These are phyloP conservation scores for Cucurbita moschata DNA, from an alignment of 306 rosid species.

Conservation along the genomic window DNA sequence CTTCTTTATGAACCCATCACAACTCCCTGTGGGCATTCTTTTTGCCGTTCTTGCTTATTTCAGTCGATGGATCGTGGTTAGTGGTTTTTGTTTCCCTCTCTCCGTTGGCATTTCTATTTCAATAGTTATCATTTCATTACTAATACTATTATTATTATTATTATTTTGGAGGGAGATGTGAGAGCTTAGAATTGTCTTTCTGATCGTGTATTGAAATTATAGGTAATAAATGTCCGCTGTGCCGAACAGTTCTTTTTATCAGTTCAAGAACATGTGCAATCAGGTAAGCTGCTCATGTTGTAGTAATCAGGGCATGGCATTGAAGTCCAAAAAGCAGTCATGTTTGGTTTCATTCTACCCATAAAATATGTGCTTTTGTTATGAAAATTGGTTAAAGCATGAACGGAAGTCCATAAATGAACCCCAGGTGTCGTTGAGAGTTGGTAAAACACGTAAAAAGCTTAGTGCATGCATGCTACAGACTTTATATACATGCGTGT, in stretches of 20 bases:
- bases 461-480: not conserved
- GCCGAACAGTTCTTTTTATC: conserved; percentile 90
- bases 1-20: conserved; percentile 77
- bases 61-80: conserved; percentile 90
- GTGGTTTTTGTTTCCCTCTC: conserved; percentile 19
- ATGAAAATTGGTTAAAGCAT: not conserved
- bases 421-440: not conserved
- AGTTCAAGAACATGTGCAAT: conserved; percentile 72
- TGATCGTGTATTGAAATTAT: conserved; percentile 24
- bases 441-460: not conserved
- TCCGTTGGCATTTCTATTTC: conserved; percentile 3
- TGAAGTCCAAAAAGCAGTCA: not conserved
- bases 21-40: conserved; percentile 97
- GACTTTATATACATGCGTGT: not conserved
- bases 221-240: conserved; percentile 98
- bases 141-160: not conserved
- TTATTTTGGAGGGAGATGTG: not conserved
- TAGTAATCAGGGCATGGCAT: not conserved
- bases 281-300: conserved; percentile 41
- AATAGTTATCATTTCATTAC: not conserved
- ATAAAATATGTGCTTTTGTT: not conserved
- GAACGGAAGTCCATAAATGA: not conserved
- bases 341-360: not conserved
- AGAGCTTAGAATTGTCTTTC: conserved; percentile 6
- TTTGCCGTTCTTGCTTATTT: conserved; percentile 83